Base-by-base conservation (phyloP, 1,284 basidiomycete species). In the Irpex lacteus region DNA sequence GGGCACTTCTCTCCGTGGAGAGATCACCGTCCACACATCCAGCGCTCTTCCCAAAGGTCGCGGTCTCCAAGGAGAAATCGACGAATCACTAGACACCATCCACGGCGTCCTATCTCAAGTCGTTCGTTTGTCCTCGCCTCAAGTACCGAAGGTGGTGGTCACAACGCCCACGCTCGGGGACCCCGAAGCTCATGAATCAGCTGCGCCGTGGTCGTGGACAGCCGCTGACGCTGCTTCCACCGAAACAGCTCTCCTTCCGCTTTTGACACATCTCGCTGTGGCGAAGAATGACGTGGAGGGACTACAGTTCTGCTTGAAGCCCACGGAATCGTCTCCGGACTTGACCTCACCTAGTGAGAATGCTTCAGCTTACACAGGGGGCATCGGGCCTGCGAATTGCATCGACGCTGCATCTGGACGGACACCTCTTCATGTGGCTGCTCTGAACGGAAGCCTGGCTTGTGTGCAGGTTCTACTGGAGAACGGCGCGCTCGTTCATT, bases 401-500 rank as follows among this genome's bases (percentile, higher is more conserved):
- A 72, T 89, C 34, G 91, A 92, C 64, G 77, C 81, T 2, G 83
- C 85, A 11, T 89, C 87, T 15, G 90, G 91, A 5, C 82, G 88
- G 62, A 87, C 92, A 7, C 91, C 94, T 4, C 77, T 97, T 47
- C 95, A 97, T 70, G 84, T 90, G 19, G 94, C 95, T 2, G 86
- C 91, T 49, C 74, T 95, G 44, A 88, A 89, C 60, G 92, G 92
- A 0, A 84, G 84, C 66, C 68, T 76, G 1, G 75, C 74, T 5
- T 85, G 86, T 59, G 85, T 89, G 32, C 78, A 82, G 37, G 71
- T 85, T 44, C 78, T 98, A 38, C 80, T 98, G 38, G 81, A 86
- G 64, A 86, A 86, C 0, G 95, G 95, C 1, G 93, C 94, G 1
- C 81, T 94, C n/a, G 95, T 98, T 8, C 95, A 97, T 75, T 79